Percentiles rank a stretch among this genome's conserved stretches.
Conservation (phyloP, 2,329 filamentous ascomycete species). For the Gnomoniopsis smithogilvyi region DNA sequence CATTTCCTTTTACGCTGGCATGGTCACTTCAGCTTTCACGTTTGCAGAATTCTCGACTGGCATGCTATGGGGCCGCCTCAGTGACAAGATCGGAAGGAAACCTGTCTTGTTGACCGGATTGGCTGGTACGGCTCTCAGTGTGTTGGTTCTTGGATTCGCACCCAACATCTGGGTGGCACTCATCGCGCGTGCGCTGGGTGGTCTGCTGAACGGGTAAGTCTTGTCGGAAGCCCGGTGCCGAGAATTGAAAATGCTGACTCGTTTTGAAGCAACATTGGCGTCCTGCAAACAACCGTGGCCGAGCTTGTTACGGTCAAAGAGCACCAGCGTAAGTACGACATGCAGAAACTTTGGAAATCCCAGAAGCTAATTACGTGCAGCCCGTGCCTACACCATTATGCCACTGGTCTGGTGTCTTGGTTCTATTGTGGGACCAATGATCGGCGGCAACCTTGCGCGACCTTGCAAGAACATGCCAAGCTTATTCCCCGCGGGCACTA, state of each 20-base stretch:
- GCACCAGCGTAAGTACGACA: constrained; percentile 71
- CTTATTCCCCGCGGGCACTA: constrained; percentile 66
- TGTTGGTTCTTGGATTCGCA: constrained; percentile 88
- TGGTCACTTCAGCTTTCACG: constrained; percentile 95
- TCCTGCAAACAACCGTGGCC: constrained; percentile 90
- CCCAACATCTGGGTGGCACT: constrained; percentile 78
- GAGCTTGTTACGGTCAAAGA: constrained; percentile 91
- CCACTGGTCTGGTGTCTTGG: constrained; percentile 97
- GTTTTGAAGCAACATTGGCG: constrained; percentile 77
- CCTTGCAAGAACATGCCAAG: constrained; percentile 79
- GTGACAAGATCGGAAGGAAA: constrained; percentile 88
- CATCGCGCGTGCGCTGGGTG: constrained; percentile 82
- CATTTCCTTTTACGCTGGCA: constrained; percentile 89
- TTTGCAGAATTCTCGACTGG: constrained; percentile 93
- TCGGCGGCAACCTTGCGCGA: constrained; percentile 85
- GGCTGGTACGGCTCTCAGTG: constrained; percentile 86
- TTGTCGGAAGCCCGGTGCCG: background rate
- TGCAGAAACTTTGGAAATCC: background rate
- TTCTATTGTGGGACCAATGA: constrained; percentile 87
- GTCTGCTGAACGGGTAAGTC: constrained; percentile 83
- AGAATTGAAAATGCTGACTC: constrained; percentile 11
- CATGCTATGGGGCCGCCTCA: constrained; percentile 88
- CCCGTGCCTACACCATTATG: constrained; percentile 95
- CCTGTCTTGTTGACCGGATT: constrained; percentile 89
- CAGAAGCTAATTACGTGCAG: constrained; percentile 37